Evolutionary conservation across 805 yeast species (phyloP).

Genomic region (Schizosaccharomyces japonicus): DNA sequence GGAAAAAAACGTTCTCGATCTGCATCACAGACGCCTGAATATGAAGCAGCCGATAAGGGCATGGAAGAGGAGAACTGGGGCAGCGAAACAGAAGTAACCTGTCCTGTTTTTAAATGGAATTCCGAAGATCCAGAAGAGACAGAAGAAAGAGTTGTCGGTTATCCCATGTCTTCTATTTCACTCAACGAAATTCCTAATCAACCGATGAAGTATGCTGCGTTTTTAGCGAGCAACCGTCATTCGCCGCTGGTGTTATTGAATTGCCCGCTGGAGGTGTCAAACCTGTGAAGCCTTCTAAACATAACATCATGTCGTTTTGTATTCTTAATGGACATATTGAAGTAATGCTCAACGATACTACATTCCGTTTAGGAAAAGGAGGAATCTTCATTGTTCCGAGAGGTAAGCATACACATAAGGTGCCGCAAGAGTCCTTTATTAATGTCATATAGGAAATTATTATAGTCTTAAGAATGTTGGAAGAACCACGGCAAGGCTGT

Average conservation of each 20-base stretch:
- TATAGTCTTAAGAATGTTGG: slow-evolving; percentile 18
- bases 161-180: slow-evolving; percentile 8
- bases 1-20: not conserved
- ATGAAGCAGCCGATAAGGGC: slow-evolving; percentile 1
- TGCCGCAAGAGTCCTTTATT: not conserved
- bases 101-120: not conserved
- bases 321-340: slow-evolving; percentile 49
- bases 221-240: slow-evolving; percentile 16
- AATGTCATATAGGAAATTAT: slow-evolving; percentile 5
- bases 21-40: not conserved
- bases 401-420: slow-evolving; percentile 26
- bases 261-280: slow-evolving; percentile 40
- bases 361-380: slow-evolving; percentile 41
- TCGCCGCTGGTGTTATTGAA: slow-evolving; percentile 52
- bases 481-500: slow-evolving; percentile 38
- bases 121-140: not conserved
- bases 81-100: not conserved
- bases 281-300: slow-evolving; percentile 34
- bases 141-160: slow-evolving; percentile 8
- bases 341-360: slow-evolving; percentile 34
- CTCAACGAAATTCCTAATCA: slow-evolving; percentile 6
- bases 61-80: not conserved
- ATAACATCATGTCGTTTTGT: slow-evolving; percentile 48
- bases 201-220: slow-evolving; percentile 9
- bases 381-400: slow-evolving; percentile 66